A percentile compares a stretch with the other conserved stretches of the same genome.
phyloP scores from a whole-genome alignment of 1,284 basidiomycete genomes.

The Trichosporon coremiiforme region DNA sequence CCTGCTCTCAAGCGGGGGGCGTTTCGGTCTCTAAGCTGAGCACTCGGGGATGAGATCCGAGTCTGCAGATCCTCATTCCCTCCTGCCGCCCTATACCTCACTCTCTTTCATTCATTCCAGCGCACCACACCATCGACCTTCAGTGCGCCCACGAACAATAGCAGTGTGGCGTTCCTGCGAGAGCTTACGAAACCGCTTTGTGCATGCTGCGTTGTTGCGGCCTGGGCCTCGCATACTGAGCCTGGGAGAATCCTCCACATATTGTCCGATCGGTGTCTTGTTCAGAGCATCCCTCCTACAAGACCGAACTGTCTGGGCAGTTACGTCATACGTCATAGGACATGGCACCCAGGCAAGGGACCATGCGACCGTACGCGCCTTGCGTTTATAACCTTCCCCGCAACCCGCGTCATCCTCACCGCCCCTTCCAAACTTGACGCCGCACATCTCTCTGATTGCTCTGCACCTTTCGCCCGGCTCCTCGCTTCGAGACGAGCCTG shows the following conservation, averaged over 20 bases:
- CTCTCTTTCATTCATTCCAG: conserved; percentile 1
- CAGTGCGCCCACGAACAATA: not conserved
- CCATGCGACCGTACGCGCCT: not conserved
- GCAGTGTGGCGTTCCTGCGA: not conserved
- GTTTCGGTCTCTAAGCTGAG: too few species aligned
- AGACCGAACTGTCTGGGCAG: conserved; percentile 1
- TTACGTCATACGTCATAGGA: conserved; percentile 5
- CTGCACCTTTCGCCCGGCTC: not conserved
- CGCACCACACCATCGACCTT: not conserved
- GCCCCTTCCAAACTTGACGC: not conserved
- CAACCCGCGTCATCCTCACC: conserved; percentile 1
- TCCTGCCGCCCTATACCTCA: not conserved
- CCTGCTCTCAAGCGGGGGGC: not conserved
- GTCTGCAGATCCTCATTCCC: not conserved
- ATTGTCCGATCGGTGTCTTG: conserved; percentile 4
- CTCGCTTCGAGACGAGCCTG: not conserved
- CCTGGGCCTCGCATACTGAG: not conserved
- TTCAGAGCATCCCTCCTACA: not conserved
- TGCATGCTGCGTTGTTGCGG: not conserved
- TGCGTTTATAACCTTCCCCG: conserved; percentile 4
- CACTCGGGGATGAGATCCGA: not conserved
- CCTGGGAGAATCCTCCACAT: not conserved
- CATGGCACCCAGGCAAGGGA: not conserved
- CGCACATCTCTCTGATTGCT: not conserved
- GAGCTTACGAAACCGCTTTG: not conserved